These are phyloP conservation scores for Aspergillus neotritici DNA, from an alignment of 2,329 filamentous ascomycete genomes.

Conservation along the genomic window DNA sequence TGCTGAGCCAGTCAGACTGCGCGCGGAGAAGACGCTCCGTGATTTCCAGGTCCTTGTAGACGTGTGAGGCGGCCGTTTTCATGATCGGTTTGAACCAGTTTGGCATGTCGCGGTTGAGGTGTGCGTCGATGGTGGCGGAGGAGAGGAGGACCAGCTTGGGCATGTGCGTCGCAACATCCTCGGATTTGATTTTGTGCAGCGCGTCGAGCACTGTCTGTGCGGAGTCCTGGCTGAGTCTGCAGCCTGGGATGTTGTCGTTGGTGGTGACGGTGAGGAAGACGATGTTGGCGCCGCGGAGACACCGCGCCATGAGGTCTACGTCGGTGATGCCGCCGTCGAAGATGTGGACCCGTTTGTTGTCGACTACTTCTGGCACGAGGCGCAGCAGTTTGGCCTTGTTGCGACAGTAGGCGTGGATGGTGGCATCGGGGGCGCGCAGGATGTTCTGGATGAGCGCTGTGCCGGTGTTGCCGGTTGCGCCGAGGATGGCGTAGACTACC, in stretches of 20 bases:
- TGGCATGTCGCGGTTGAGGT: slow-evolving; percentile 20
- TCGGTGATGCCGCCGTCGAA: slow-evolving; percentile 43
- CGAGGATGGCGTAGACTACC: slow-evolving; percentile 38
- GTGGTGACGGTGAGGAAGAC: slow-evolving; percentile 40
- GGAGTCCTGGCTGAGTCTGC: slow-evolving; percentile 34
- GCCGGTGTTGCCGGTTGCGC: slow-evolving; percentile 44
- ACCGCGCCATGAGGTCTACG: slow-evolving; percentile 31
- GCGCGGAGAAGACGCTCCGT: slow-evolving; percentile 1
- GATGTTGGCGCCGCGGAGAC: slow-evolving; percentile 31
- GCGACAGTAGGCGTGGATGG: slow-evolving; percentile 44
- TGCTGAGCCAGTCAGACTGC: slow-evolving; percentile 4
- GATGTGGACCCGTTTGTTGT: slow-evolving; percentile 32
- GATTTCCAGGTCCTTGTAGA: slow-evolving; percentile 6
- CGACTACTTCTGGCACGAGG: slow-evolving; percentile 28
- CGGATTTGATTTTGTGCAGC: slow-evolving; percentile 23
- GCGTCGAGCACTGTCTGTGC: slow-evolving; percentile 34
- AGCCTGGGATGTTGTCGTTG: slow-evolving; percentile 44
- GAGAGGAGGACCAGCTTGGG: slow-evolving; percentile 43
- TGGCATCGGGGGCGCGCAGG: slow-evolving; percentile 24
- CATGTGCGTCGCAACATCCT: slow-evolving; percentile 7
- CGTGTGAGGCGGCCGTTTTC: slow-evolving; percentile 3
- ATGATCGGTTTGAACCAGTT: slow-evolving; percentile 3
- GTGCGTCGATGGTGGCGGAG: slow-evolving; percentile 40
- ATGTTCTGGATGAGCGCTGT: slow-evolving; percentile 38
- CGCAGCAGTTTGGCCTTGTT: slow-evolving; percentile 36